Evolutionary conservation across 176 grass and related monocot species (phyloP).

Genomic region (Thalia dealbata): DNA sequence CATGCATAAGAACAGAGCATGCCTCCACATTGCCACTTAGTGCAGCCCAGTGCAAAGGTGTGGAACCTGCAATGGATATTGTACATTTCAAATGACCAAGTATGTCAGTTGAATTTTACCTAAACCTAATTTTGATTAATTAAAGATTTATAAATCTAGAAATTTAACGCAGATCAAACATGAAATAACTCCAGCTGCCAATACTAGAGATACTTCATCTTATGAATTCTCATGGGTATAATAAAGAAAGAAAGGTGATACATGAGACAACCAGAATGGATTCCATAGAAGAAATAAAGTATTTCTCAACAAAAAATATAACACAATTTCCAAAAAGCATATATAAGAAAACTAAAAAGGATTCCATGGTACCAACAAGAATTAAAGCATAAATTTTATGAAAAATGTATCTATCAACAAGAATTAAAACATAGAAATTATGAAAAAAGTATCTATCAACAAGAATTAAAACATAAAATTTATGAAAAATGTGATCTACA

Average conservation of each 20-base stretch:
- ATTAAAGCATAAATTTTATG: no score
- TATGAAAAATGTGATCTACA: no score
- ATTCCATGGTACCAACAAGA: no score
- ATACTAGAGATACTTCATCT: neutral
- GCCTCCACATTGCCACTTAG: constrained; percentile 73
- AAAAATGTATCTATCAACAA: no score
- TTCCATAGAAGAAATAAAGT: no score
- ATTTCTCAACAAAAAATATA: no score
- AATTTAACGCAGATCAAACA: neutral
- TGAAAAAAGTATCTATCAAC: no score
- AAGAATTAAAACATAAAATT: no score
- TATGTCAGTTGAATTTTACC: neutral
- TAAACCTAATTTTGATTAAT: neutral
- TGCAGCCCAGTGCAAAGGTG: constrained; percentile 90
- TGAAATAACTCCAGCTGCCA: neutral
- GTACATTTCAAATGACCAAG: constrained; percentile 5
- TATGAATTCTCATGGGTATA: neutral
- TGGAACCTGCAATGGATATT: constrained; percentile 54
- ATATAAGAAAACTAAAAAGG: no score
- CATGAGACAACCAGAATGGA: neutral
- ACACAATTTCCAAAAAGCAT: no score
- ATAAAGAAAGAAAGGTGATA: neutral
- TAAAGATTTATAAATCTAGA: neutral
- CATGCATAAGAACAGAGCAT: constrained; percentile 89
- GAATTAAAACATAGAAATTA: no score